Conservation (phyloP, 345 rosid species). For the Capsella bursapastoris region DNA sequence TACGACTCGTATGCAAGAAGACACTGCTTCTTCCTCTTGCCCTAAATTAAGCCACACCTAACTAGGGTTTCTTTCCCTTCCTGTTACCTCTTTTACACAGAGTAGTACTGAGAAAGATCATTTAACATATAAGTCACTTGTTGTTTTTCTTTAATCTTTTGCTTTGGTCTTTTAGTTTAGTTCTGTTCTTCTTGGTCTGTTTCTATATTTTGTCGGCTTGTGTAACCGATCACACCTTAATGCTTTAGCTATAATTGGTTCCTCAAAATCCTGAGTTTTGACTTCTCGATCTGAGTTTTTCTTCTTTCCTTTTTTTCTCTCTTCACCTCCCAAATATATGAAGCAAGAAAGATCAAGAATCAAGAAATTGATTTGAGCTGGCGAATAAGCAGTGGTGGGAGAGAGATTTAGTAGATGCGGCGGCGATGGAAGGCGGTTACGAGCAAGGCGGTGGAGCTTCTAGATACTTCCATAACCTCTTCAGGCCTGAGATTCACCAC, state of each 20-base stretch:
- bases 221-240: constrained; percentile 38
- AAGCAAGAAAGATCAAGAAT: constrained; percentile 31
- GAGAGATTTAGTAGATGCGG: constrained; percentile 46
- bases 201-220: constrained; percentile 37
- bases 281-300: constrained; percentile 37
- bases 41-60: constrained; percentile 28
- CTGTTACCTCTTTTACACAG: too few species aligned
- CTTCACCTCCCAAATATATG: constrained; percentile 33
- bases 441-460: constrained; percentile 48
- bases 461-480: constrained; percentile 53
- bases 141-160: constrained; percentile 27
- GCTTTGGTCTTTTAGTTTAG: constrained; percentile 29
- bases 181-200: constrained; percentile 36
- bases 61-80: constrained; percentile 38
- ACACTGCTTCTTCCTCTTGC: constrained; percentile 37
- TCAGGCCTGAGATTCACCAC: constrained; percentile 53
- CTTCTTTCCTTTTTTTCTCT: background rate
- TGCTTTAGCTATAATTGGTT: constrained; percentile 28
- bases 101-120: constrained; percentile 7
- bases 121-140: constrained; percentile 14
- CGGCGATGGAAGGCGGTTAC: constrained; percentile 59
- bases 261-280: constrained; percentile 43
- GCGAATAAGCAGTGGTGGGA: constrained; percentile 62
- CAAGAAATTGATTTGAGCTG: constrained; percentile 42
- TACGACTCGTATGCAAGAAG: constrained; percentile 30